A percentile compares a stretch with the other conserved stretches of the same genome.
Evolutionary conservation across 805 yeast species (phyloP).

Genomic region (Spathaspora hagerdaliae): DNA sequence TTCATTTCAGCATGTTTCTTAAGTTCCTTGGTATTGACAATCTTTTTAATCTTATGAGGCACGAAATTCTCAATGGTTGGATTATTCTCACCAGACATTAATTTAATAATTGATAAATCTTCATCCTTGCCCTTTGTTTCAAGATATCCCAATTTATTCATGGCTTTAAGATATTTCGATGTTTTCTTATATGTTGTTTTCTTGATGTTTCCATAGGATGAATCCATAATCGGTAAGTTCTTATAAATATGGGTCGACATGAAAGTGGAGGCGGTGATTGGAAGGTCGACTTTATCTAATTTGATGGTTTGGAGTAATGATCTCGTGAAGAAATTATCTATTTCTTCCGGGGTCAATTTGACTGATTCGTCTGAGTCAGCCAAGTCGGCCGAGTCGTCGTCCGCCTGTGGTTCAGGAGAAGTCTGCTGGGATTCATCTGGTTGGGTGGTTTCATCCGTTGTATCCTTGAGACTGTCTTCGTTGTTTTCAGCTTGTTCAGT

Average conservation of each 20-base stretch:
- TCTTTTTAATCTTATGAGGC: slow-evolving; percentile 40
- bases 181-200: slow-evolving; percentile 88
- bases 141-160: slow-evolving; percentile 72
- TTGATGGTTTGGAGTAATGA: slow-evolving; percentile 70
- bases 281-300: slow-evolving; percentile 52
- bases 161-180: slow-evolving; percentile 76
- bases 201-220: slow-evolving; percentile 55
- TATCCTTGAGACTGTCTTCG: background rate
- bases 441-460: background rate
- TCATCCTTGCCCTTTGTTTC: slow-evolving; percentile 83
- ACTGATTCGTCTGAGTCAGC: slow-evolving; percentile 23
- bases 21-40: slow-evolving; percentile 17
- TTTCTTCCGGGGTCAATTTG: slow-evolving; percentile 52
- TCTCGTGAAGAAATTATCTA: slow-evolving; percentile 70
- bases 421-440: too few relatives aligned
- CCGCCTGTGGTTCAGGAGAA: slow-evolving; percentile 1
- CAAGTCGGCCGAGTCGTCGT: slow-evolving; percentile 21
- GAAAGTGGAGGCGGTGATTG: slow-evolving; percentile 70
- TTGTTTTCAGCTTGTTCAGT: too few relatives aligned
- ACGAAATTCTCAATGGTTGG: slow-evolving; percentile 57
- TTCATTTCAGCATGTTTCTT: slow-evolving; percentile 16
- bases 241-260: slow-evolving; percentile 65
- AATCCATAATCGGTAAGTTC: slow-evolving; percentile 69
- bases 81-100: slow-evolving; percentile 38
- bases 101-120: slow-evolving; percentile 55